Base-by-base conservation (phyloP, 1,139 yeast species). In the Fermentozyma sake region DNA sequence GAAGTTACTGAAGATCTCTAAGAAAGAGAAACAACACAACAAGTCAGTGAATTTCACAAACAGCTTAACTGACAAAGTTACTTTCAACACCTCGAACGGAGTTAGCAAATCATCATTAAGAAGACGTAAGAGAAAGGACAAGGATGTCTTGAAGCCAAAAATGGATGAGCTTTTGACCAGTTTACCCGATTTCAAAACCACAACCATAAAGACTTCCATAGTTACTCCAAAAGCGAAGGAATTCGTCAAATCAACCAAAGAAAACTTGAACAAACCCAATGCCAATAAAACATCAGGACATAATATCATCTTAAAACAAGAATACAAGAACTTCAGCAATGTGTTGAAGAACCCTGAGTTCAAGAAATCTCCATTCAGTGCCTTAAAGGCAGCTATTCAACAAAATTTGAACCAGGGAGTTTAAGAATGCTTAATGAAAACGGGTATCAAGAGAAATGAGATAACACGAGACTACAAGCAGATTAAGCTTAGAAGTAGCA, bases 101-200 rank as follows among this genome's bases (percentile, higher is more conserved):
- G 63, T 80, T 18, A 76, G 84, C 18, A 81, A 80, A 47, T 76
- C 85, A 3, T 62, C 85, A 1, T 41, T 69, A 7, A 66, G 86
- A 45, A 70, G 89, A 54, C 67, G 81, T 35, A 80, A 78, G 48
- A 67, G 85, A 38, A 77, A 75, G 46, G 64, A 68, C 26, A 72
- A 68, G 44, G 80, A 79, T 36, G 73, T 77, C 39, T 59, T 82
- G 36, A 70, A 70, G 38, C 85, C 89, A 5, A 71, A 76, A 44
- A 68, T 82, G 72, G 63, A 69, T 30, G 91, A 81, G 38, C 56
- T 81, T 26, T 59, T 77, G 30, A 59, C 59, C 20, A 73, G 72
- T 20, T 58, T 82, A 31, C 27, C 35, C 26, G 18, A 30, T 20
- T 15, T 30, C 34, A 14, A 34, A 9, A 28, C 34, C 22, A 18